phyloP scores from a whole-genome alignment of 345 rosid species.

The Excoecaria cochinchinensis region DNA sequence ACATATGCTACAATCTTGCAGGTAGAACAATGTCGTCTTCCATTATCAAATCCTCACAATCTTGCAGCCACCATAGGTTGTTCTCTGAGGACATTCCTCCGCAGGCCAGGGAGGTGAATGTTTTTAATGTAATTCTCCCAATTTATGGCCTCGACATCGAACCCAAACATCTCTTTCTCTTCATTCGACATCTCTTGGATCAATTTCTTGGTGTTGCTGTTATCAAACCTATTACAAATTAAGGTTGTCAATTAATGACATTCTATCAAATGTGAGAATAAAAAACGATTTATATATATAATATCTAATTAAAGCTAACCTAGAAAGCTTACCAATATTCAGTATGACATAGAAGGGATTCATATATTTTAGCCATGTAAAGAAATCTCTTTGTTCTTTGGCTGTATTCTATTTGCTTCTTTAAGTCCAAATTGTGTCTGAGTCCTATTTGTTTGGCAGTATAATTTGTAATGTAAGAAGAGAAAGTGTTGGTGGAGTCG shows the following conservation, averaged over 20 bases:
- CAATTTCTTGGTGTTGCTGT: slow-evolving; percentile 26
- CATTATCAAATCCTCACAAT: no score
- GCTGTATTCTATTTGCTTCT: slow-evolving; percentile 12
- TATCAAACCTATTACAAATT: slow-evolving; percentile 33
- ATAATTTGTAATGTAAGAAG: slow-evolving; percentile 13
- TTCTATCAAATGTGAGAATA: no score
- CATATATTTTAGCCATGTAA: slow-evolving; percentile 16
- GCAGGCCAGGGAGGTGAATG: slow-evolving; percentile 32
- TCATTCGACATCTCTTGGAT: slow-evolving; percentile 29
- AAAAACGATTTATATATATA: no score
- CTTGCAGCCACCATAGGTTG: no score
- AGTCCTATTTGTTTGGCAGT: not conserved
- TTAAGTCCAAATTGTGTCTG: not conserved
- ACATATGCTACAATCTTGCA: no score
- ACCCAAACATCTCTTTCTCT: slow-evolving; percentile 33
- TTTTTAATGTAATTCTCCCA: slow-evolving; percentile 40
- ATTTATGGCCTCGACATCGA: slow-evolving; percentile 31
- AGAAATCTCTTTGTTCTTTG: not conserved
- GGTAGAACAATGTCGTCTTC: no score
- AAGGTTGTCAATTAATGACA: not conserved
- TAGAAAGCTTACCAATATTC: slow-evolving; percentile 18
- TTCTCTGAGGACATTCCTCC: slow-evolving; percentile 1
- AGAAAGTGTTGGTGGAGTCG: slow-evolving; percentile 12
- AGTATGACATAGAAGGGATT: slow-evolving; percentile 13
- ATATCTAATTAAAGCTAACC: not conserved